A percentile compares a stretch with the other conserved stretches of the same genome.
Conservation (phyloP, 2,329 filamentous ascomycete species). For the Boeremia lycopersici region DNA sequence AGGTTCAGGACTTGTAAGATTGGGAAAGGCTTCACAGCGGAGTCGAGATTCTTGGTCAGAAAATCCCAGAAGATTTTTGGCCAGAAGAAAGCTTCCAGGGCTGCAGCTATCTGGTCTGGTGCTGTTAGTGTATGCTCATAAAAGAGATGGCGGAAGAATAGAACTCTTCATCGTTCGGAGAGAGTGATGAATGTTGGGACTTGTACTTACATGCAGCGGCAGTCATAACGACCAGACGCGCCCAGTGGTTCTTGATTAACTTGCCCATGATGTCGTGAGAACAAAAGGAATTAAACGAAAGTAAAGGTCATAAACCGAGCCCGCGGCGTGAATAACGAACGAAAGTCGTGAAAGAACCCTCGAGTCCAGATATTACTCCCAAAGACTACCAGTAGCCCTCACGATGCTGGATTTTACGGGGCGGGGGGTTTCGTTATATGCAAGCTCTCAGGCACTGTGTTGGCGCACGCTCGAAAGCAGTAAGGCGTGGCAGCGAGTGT, state of each 20-base stretch:
- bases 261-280: slow-evolving; percentile 72
- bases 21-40: slow-evolving; percentile 84
- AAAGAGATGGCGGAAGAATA: background rate
- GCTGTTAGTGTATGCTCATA: slow-evolving; percentile 5
- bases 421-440: slow-evolving; percentile 44
- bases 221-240: slow-evolving; percentile 87
- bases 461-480: slow-evolving; percentile 20
- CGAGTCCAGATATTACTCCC: slow-evolving; percentile 12
- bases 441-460: slow-evolving; percentile 29
- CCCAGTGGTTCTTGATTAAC: slow-evolving; percentile 99
- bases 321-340: slow-evolving; percentile 26
- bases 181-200: background rate
- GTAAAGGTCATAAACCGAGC: slow-evolving; percentile 38
- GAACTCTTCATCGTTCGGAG: too few relatives aligned
- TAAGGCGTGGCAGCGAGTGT: slow-evolving; percentile 20
- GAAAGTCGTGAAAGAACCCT: slow-evolving; percentile 3
- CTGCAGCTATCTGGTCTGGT: slow-evolving; percentile 82
- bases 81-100: slow-evolving; percentile 92
- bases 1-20: slow-evolving; percentile 90
- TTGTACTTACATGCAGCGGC: slow-evolving; percentile 73
- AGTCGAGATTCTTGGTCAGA: slow-evolving; percentile 85
- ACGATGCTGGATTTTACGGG: slow-evolving; percentile 17
- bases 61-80: slow-evolving; percentile 99
- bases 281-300: slow-evolving; percentile 31
- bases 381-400: slow-evolving; percentile 48